These are phyloP conservation scores for Delphinella strobiligena DNA, from an alignment of 2,329 filamentous ascomycete genomes.

Conservation along the genomic window DNA sequence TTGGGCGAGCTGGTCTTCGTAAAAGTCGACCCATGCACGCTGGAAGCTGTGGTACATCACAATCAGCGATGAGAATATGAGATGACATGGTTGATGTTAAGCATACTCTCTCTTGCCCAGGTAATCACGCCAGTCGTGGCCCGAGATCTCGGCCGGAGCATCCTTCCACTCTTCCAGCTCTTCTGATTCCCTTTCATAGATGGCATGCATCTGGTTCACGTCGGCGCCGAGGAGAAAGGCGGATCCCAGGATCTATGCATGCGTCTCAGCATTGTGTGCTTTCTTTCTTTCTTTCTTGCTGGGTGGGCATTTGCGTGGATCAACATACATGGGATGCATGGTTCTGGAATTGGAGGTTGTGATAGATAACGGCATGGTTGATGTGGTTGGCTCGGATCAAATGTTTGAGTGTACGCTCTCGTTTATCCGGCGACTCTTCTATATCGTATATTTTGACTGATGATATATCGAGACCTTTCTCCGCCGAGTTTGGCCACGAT, in stretches of 20 bases:
- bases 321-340: constrained; percentile 58
- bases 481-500: too few species aligned
- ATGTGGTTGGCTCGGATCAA: constrained; percentile 83
- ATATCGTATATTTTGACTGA: constrained; percentile 65
- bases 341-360: constrained; percentile 66
- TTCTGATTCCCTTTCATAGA: constrained; percentile 69
- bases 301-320: background rate
- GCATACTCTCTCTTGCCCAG: constrained; percentile 58
- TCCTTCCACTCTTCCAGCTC: constrained; percentile 68
- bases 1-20: constrained; percentile 75
- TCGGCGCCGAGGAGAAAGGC: constrained; percentile 76
- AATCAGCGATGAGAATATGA: background rate
- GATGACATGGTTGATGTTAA: constrained; percentile 10
- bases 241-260: constrained; percentile 55
- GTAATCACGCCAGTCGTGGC: constrained; percentile 77
- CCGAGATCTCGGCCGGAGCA: constrained; percentile 71
- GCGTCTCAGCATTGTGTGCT: constrained; percentile 10
- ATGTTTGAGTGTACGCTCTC: constrained; percentile 76
- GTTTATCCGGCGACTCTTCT: constrained; percentile 67
- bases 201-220: constrained; percentile 57
- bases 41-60: constrained; percentile 49
- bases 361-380: constrained; percentile 74
- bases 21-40: constrained; percentile 85
- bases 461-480: constrained; percentile 39
- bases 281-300: too few species aligned